Conservation (phyloP, 768 basidiomycete species). For the Panaeolus cyanescens region DNA sequence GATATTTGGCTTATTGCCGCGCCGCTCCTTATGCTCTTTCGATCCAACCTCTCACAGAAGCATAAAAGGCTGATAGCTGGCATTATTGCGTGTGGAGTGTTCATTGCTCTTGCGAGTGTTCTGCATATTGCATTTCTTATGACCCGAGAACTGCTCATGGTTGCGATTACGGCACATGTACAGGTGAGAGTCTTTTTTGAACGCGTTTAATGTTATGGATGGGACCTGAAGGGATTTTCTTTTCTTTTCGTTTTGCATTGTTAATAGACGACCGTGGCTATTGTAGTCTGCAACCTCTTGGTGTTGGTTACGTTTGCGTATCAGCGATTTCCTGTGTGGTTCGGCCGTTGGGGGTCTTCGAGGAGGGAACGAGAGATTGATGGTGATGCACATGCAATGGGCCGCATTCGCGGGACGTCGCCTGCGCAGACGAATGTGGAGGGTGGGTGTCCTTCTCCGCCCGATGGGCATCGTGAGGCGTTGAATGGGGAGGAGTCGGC, state of each 20-base stretch:
- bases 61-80: conserved; percentile 8
- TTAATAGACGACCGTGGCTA: not conserved
- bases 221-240: too few species aligned
- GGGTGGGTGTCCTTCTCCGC: not conserved
- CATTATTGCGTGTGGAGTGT: conserved; percentile 12
- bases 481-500: not conserved
- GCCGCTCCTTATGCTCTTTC: conserved; percentile 11
- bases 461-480: not conserved
- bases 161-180: conserved; percentile 7
- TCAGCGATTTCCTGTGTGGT: not conserved
- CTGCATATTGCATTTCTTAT: conserved; percentile 9
- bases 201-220: too few species aligned
- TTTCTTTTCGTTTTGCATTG: not conserved
- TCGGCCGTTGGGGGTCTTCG: too few species aligned
- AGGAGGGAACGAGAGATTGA: too few species aligned
- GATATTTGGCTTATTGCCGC: conserved; percentile 13
- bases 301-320: conserved; percentile 12
- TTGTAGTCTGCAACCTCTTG: conserved; percentile 11
- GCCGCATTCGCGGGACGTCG: too few species aligned
- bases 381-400: too few species aligned
- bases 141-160: not conserved
- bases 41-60: conserved; percentile 1
- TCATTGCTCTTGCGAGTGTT: conserved; percentile 11
- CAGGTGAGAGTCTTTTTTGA: conserved; percentile 8
- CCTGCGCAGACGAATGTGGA: too few species aligned